Evolutionary conservation across 805 yeast genomes (phyloP), one percentile per base, ranked within the genome.

Genomic region (Schwanniomyces polymorphus): DNA sequence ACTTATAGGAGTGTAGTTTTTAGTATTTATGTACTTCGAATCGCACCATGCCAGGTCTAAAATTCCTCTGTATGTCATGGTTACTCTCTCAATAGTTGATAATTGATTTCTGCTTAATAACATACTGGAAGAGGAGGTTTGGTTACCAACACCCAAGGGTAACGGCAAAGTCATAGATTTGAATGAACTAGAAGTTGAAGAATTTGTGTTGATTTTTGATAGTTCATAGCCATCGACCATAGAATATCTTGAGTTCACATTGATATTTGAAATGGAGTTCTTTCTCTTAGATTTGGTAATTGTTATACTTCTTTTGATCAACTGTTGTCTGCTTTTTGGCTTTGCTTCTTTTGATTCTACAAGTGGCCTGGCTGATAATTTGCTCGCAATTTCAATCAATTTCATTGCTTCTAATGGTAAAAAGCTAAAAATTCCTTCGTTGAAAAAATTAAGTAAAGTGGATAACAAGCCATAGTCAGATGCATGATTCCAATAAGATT

Each of bases 401-500:
- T 68, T 75, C 64, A 81, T 79, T 2, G 87, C 73, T 53, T 87
- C 92, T 17, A 84, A 65, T 0, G 94, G 95, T 44, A 86, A 67
- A 47, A 63, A 72, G 10, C 63, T 58, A n/a, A 80, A 72, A n/a
- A 84, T 74, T 11, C 84, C 90, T 64, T 88, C 96, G 61, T 87
- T 88, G 59, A 88, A 84, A 60, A 90, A 86, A 58, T 87, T 87
- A 39, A 87, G 76, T 57, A 90, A 68, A 0, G 89, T 85, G 10
- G 94, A 81, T 40, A 91, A 67, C 34, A 84, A 70, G 23, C 64
- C 67, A 50, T 78, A 79, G 62, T 91, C 96, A 5, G 65, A 45
- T 38, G 76, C 74, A 41, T 79, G 80, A 52, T 84, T 81, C 97
- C 97, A 92, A 61, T 86, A 91, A 43, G 94, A 85, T 64, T 90